phyloP scores from a whole-genome alignment of 192 early-diverging fungal genomes.

The Coemansia sp. region DNA sequence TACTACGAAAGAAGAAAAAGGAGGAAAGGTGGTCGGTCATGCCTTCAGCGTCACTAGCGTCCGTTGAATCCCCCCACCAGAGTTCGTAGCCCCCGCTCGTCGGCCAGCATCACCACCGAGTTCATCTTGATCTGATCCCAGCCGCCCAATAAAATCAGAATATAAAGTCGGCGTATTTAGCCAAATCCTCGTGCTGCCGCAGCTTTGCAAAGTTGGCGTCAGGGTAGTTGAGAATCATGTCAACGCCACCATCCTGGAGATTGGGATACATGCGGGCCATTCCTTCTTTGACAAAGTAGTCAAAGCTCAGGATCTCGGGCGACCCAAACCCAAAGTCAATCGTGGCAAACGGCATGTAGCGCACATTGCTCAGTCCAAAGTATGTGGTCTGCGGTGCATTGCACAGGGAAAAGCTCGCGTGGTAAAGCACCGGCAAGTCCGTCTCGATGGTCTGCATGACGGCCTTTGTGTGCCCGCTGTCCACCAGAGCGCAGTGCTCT shows the following conservation, averaged over 20 bases:
- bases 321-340: slow-evolving; percentile 44
- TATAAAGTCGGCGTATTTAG: slow-evolving; percentile 27
- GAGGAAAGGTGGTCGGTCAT: neutral
- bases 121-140: neutral
- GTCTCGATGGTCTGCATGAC: slow-evolving; percentile 26
- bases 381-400: slow-evolving; percentile 31
- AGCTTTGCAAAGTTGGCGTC: slow-evolving; percentile 26
- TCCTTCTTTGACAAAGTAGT: slow-evolving; percentile 31
- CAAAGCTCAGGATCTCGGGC: slow-evolving; percentile 23
- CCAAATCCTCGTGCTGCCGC: slow-evolving; percentile 6
- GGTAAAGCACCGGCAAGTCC: slow-evolving; percentile 31
- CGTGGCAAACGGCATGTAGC: slow-evolving; percentile 27
- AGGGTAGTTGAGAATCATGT: slow-evolving; percentile 33
- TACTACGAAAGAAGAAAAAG: slow-evolving; percentile 2
- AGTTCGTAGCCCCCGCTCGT: too few species aligned
- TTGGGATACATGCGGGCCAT: slow-evolving; percentile 31
- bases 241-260: slow-evolving; percentile 37
- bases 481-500: slow-evolving; percentile 9
- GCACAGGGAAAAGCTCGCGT: slow-evolving; percentile 18
- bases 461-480: slow-evolving; percentile 30
- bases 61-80: too few species aligned
- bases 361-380: slow-evolving; percentile 25
- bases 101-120: neutral
- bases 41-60: too few species aligned
- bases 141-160: slow-evolving; percentile 2